Evolutionary conservation across 1,139 yeast genomes (phyloP).

Genomic region (Kodamaea derodonti): DNA sequence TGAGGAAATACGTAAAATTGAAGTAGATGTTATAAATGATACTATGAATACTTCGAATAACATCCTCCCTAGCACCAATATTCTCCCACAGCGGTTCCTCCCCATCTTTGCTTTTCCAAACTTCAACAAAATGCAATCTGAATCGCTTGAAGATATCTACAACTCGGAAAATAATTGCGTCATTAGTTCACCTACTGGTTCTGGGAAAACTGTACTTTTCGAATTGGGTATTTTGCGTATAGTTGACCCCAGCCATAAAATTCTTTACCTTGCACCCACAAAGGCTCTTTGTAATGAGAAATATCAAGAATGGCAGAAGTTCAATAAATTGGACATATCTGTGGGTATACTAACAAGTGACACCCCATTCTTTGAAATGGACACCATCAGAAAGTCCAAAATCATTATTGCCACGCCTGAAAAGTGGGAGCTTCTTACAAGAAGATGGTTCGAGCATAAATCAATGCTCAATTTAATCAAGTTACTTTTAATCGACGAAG

Average conservation of each 20-base stretch:
- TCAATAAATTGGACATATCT: constrained; percentile 26
- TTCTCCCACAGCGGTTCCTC: too few relatives aligned
- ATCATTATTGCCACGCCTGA: constrained; percentile 55
- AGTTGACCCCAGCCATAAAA: constrained; percentile 22
- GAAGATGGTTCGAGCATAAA: constrained; percentile 44
- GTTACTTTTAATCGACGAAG: constrained; percentile 47
- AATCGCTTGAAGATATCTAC: constrained; percentile 34
- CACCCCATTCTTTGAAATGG: constrained; percentile 15
- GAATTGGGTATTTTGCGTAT: constrained; percentile 48
- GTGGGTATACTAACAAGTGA: constrained; percentile 52
- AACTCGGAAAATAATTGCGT: constrained; percentile 37
- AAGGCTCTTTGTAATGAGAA: constrained; percentile 48
- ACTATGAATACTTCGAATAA: too few relatives aligned
- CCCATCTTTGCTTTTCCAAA: too few relatives aligned
- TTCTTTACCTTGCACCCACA: constrained; percentile 52
- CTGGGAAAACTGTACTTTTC: constrained; percentile 54
- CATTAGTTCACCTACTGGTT: constrained; percentile 53
- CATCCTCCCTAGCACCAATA: too few relatives aligned
- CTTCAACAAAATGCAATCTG: constrained; percentile 51
- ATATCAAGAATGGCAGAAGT: constrained; percentile 42
- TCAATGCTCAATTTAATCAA: constrained; percentile 19
- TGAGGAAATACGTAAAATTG: too few relatives aligned
- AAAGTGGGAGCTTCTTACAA: constrained; percentile 52
- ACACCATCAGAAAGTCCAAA: constrained; percentile 37
- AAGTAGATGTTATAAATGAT: too few relatives aligned